Evolutionary conservation across 106 monocot species (phyloP), one percentile per base, ranked within the genome.

Genomic region (Dioscorea alata): DNA sequence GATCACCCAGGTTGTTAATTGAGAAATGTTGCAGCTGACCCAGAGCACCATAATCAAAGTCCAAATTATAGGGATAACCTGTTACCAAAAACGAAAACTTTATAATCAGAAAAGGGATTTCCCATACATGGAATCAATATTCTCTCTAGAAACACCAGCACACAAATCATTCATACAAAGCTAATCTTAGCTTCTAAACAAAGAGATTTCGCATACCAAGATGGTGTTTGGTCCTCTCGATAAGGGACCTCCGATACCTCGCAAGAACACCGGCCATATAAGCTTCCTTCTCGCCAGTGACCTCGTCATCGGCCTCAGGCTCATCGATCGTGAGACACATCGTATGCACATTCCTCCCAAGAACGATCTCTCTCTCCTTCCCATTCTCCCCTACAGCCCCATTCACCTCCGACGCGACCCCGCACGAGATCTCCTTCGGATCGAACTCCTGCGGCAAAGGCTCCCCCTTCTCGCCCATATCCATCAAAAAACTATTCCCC

Each of bases 1-100:
- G 93, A 72, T 94, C 93, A 17, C 93, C 86, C 24, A 94, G 81
- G 69, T 94, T 94, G 73, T 94, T 94, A 18, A 94, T 94, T 49
- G 89, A 94, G 64, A 94, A 89, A 69, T 86, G 89, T 58, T 86
- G 93, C 54, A 94, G 73, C 73, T 84, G 89, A 64, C 52, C 61
- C 13, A 89, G 80, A 59, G 86, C 86, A 50, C 84, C 89, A 68
- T 89, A 89, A 64, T 94, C 89, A 67, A 94, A 89, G 77, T 89
- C 93, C 56, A 94, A 74, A 65, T 94, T 89, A 65, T 83, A 94
- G 34, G 93, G 93, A 66, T 86, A 94, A 25, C 93, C 93, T 94
- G 59, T 2, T 64, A 61, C 1, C 19, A 61, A 62, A 53, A 19
- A 18, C 32, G 9, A 13, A 61, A 6, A 23, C 8, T 1, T 1